Base-by-base conservation (phyloP, 768 basidiomycete genomes). In the Phallus indusiatus region DNA sequence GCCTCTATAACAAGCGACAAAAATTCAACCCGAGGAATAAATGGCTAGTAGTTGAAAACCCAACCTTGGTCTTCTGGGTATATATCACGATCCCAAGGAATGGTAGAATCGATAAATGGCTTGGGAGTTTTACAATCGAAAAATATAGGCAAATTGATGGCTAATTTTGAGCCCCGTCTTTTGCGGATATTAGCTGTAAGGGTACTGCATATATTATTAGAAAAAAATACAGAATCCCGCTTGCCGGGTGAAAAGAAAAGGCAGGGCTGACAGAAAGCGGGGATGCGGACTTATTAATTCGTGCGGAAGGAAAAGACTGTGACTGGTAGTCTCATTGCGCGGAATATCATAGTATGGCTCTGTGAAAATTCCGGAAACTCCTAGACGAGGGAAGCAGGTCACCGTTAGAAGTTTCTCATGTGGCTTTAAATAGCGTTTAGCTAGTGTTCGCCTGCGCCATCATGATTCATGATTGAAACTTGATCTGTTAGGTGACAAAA, bases 251-350 rank as follows among this genome's bases (percentile, higher is more conserved):
- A 61, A 63, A 64, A 60, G 42, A 50, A 50, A 56, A 84, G n/a
- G n/a, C n/a, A n/a, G n/a, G n/a, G n/a, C 93, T 74, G 65, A 98
- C 96, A 94, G 95, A 75, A 98, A 99, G 56, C 96, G 89, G 52
- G 87, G 91, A 73, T 98, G 96, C 36, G 94, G 92, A 70, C 97
- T 99, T 47, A 92, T 97, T 64, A 98, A 85, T 73, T 97, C 86
- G 67, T 98, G 87, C 1, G 94, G 92, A 17, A 99, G 78, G 76
- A 98, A 98, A 56, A 97, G 73, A 68, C 91, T 94, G 70, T 93
- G 89, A 65, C 92, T 95, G 28, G 92, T 94, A 55, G 84, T 73
- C 5, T 93, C 91, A 61, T 81, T 77, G 14, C 74, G 71, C 8
- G 94, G 90, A 61, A n/a, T n/a, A n/a, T 84, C 81, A 64, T 77